These are phyloP conservation scores for Solanum medicagineum DNA, from an alignment of 257 asterid genomes.

Conservation along the genomic window DNA sequence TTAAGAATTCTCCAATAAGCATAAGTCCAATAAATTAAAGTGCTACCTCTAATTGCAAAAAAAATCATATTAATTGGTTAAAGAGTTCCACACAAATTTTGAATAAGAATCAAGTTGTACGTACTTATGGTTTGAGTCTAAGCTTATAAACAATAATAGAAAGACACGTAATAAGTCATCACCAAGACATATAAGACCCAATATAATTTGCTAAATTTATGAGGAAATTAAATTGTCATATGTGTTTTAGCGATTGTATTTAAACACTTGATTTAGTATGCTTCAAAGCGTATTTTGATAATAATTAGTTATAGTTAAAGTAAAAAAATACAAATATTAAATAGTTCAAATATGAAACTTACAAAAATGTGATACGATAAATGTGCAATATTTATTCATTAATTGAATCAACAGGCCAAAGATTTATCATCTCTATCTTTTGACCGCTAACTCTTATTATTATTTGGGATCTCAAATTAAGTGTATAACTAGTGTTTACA, in stretches of 20 bases:
- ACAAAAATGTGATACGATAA: not conserved
- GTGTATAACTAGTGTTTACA: not conserved
- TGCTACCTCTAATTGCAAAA: no score
- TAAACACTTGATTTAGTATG: not conserved
- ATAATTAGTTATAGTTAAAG: not conserved
- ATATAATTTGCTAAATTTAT: not conserved
- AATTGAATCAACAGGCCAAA: no score
- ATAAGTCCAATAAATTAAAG: no score
- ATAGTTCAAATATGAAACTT: not conserved
- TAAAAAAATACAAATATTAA: rapidly evolving
- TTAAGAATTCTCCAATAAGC: no score
- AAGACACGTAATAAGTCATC: no score
- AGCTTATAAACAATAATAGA: no score
- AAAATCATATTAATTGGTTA: no score
- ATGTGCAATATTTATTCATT: not conserved
- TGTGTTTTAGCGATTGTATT: not conserved
- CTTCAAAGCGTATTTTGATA: not conserved
- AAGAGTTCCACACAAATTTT: no score
- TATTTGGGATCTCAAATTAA: not conserved
- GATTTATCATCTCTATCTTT: no score
- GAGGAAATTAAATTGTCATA: not conserved
- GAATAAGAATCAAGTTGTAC: no score
- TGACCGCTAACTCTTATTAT: not conserved
- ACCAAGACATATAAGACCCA: no score
- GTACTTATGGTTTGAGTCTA: no score